A percentile compares a stretch with the other conserved stretches of the same genome.
phyloP scores from a whole-genome alignment of 1,284 basidiomycete genomes.

The Apiotrichum gamsii region DNA sequence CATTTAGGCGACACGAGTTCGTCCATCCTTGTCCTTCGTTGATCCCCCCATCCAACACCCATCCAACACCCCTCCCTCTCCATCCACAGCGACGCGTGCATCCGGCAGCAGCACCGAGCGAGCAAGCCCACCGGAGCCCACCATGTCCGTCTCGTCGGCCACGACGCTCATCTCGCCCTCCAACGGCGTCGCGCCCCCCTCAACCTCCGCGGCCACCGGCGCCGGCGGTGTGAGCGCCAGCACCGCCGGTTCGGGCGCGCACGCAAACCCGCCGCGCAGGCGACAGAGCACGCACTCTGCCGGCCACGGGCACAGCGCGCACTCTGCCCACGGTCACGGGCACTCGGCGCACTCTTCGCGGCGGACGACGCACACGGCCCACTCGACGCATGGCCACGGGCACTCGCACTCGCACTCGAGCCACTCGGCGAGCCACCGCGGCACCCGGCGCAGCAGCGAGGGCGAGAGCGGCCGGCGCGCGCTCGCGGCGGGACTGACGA shows the following conservation, averaged over 20 bases:
- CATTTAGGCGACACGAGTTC: no score
- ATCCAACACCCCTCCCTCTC: no score
- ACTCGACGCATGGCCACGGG: neutral
- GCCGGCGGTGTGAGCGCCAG: conserved; percentile 6
- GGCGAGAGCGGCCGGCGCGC: conserved; percentile 37
- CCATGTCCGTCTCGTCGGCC: conserved; percentile 36
- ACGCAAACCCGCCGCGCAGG: neutral
- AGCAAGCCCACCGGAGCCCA: no score
- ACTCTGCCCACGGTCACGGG: conserved; percentile 3
- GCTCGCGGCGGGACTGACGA: conserved; percentile 34
- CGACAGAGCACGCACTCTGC: neutral
- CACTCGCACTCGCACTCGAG: conserved; percentile 8
- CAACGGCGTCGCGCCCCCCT: neutral
- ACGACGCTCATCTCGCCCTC: conserved; percentile 39
- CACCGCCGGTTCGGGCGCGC: neutral
- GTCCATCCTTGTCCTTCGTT: no score
- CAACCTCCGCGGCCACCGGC: conserved; percentile 4
- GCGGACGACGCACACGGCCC: conserved; percentile 12
- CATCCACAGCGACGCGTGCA: neutral
- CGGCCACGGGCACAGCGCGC: neutral
- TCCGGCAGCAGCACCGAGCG: neutral
- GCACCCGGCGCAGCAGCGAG: conserved; percentile 24
- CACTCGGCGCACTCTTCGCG: neutral
- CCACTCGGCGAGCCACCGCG: conserved; percentile 2
- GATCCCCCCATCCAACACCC: no score